A percentile compares a stretch with the other conserved stretches of the same genome.
These are phyloP conservation scores for Termitomyces sp. DNA, from an alignment of 768 basidiomycete genomes.

Conservation along the genomic window DNA sequence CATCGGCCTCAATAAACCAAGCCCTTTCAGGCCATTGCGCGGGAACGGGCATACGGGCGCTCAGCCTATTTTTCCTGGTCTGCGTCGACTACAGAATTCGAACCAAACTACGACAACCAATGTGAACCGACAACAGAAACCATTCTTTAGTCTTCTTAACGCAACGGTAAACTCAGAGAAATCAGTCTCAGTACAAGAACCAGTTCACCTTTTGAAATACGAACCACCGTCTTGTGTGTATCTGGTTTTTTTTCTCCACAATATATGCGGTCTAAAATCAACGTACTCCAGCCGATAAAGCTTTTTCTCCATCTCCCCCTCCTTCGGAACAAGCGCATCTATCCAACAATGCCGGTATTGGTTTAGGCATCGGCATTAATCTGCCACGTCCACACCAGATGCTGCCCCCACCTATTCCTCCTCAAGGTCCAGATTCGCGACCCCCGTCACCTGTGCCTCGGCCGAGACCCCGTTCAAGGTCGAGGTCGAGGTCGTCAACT, in stretches of 20 bases:
- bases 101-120: background rate
- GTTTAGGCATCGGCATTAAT: background rate
- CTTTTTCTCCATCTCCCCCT: background rate
- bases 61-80: constrained; percentile 9
- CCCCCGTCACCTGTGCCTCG: constrained; percentile 1
- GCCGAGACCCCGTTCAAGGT: constrained; percentile 3
- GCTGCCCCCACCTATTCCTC: constrained; percentile 13
- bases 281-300: background rate
- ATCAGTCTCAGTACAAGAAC: background rate
- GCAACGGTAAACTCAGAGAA: background rate
- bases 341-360: background rate
- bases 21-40: constrained; percentile 1
- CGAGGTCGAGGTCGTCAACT: constrained; percentile 6
- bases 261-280: background rate
- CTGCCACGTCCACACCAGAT: constrained; percentile 6
- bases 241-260: background rate
- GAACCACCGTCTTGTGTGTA: constrained; percentile 1
- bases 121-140: background rate
- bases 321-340: constrained; percentile 2
- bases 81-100: constrained; percentile 8
- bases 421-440: constrained; percentile 8
- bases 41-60: background rate
- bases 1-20: background rate
- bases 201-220: background rate
- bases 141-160: constrained; percentile 8